A percentile compares a stretch with the other conserved stretches of the same genome.
phyloP scores from a whole-genome alignment of 371 early-diverging fungal species.

The Mortierella sp. region DNA sequence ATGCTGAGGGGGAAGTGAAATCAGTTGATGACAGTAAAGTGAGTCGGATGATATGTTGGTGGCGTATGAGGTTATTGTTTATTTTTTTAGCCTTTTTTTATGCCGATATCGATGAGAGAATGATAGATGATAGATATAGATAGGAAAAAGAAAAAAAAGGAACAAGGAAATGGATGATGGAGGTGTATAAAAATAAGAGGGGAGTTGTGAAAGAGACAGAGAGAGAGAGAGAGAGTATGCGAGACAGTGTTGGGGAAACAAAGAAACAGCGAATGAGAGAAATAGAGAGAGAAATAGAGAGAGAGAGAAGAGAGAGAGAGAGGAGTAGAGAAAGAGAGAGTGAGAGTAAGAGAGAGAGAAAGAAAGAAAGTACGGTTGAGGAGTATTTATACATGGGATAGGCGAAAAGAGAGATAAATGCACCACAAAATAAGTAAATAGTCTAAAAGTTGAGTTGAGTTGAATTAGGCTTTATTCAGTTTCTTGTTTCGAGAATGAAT shows the following conservation, averaged over 20 bases:
- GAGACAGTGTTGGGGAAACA: slow-evolving; percentile 8
- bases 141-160: not conserved
- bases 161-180: not conserved
- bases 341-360: not conserved
- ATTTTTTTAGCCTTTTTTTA: not conserved
- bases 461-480: slow-evolving; percentile 7
- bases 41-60: not conserved
- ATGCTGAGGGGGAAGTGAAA: not conserved
- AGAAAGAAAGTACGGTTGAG: slow-evolving; percentile 8
- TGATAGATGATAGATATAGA: not conserved
- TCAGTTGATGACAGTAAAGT: not conserved
- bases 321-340: slow-evolving; percentile 8
- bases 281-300: not conserved
- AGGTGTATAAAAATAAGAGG: not conserved
- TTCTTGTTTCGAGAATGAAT: slow-evolving; percentile 9
- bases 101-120: not conserved
- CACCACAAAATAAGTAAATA: slow-evolving; percentile 7
- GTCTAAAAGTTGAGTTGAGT: not conserved
- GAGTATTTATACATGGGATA: slow-evolving; percentile 4
- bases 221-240: not conserved
- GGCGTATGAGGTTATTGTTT: not conserved
- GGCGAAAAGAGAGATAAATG: slow-evolving; percentile 36
- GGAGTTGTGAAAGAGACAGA: not conserved
- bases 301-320: not conserved
- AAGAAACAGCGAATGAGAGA: not conserved